These are phyloP conservation scores for Ceratobasidium sp. DNA, from an alignment of 1,284 basidiomycete species.

Conservation along the genomic window DNA sequence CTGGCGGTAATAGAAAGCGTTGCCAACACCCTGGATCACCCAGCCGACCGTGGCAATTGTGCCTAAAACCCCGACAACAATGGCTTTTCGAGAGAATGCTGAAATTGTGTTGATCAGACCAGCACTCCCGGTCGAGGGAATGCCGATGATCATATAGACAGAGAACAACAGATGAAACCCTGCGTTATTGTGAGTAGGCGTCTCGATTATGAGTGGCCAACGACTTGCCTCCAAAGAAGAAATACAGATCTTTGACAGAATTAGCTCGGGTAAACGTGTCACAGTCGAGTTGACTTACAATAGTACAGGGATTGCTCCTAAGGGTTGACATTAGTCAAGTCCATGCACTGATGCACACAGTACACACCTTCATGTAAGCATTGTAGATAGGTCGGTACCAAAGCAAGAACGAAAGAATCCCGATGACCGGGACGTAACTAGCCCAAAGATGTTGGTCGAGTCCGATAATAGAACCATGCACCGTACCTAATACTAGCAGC, in stretches of 20 bases:
- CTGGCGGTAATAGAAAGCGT: conserved; percentile 82
- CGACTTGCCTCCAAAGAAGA: conserved; percentile 80
- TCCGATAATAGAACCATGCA: conserved; percentile 42
- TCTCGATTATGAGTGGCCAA: background rate
- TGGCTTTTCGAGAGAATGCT: conserved; percentile 66
- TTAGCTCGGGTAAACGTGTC: background rate
- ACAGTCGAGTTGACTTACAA: conserved; percentile 58
- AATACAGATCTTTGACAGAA: conserved; percentile 79
- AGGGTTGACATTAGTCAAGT: conserved; percentile 75
- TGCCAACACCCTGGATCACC: conserved; percentile 83
- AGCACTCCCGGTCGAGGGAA: conserved; percentile 87
- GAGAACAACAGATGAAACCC: conserved; percentile 88
- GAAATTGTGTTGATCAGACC: conserved; percentile 94
- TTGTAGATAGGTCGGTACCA: conserved; percentile 98
- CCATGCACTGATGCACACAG: conserved; percentile 70
- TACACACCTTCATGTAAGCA: conserved; percentile 89
- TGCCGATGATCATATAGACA: conserved; percentile 88
- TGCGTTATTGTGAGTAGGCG: background rate
- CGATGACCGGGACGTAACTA: conserved; percentile 86
- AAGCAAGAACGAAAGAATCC: conserved; percentile 81
- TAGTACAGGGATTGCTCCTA: conserved; percentile 87
- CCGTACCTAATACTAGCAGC: conserved; percentile 79
- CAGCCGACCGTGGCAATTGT: conserved; percentile 86
- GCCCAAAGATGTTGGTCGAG: conserved; percentile 41
- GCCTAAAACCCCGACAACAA: conserved; percentile 80